Evolutionary conservation across 2,329 filamentous ascomycete species (phyloP).

Genomic region (Paramyrothecium roridum): DNA sequence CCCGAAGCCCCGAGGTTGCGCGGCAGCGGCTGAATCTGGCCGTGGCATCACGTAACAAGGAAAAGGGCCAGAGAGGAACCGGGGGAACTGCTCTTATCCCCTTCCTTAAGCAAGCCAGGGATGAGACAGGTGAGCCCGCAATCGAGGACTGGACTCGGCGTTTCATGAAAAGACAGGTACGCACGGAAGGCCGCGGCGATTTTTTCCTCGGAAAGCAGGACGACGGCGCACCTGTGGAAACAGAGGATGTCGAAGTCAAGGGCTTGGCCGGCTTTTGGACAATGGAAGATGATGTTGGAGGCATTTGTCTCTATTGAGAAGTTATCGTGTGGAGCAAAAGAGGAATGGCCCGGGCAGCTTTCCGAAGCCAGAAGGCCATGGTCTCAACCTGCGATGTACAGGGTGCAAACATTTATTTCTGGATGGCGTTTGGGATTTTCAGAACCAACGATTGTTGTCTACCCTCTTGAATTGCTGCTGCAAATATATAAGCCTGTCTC

Average conservation of each 20-base stretch:
- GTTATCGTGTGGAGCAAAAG: neutral
- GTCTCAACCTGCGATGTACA: too few species aligned
- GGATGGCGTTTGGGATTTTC: too few species aligned
- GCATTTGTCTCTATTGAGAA: slow-evolving; percentile 51
- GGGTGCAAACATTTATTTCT: too few species aligned
- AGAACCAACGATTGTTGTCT: too few species aligned
- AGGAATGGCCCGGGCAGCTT: slow-evolving; percentile 1
- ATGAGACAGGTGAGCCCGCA: slow-evolving; percentile 92
- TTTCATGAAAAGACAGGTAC: slow-evolving; percentile 53
- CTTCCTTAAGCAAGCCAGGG: slow-evolving; percentile 92
- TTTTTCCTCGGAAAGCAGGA: slow-evolving; percentile 56
- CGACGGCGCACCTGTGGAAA: slow-evolving; percentile 34
- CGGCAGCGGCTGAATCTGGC: slow-evolving; percentile 59
- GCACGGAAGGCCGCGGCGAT: slow-evolving; percentile 48
- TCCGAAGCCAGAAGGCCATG: neutral
- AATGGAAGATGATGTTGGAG: slow-evolving; percentile 76
- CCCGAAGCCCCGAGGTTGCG: slow-evolving; percentile 52
- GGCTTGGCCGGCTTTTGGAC: slow-evolving; percentile 85
- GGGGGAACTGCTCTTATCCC: slow-evolving; percentile 92
- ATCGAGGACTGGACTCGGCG: slow-evolving; percentile 62
- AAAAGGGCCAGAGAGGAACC: slow-evolving; percentile 74
- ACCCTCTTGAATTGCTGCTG: too few species aligned
- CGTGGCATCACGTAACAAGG: slow-evolving; percentile 47
- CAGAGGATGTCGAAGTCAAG: slow-evolving; percentile 45
- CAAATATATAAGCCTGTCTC: too few species aligned